phyloP scores from a whole-genome alignment of 1,284 basidiomycete species.

The Coriolopsis trogii region DNA sequence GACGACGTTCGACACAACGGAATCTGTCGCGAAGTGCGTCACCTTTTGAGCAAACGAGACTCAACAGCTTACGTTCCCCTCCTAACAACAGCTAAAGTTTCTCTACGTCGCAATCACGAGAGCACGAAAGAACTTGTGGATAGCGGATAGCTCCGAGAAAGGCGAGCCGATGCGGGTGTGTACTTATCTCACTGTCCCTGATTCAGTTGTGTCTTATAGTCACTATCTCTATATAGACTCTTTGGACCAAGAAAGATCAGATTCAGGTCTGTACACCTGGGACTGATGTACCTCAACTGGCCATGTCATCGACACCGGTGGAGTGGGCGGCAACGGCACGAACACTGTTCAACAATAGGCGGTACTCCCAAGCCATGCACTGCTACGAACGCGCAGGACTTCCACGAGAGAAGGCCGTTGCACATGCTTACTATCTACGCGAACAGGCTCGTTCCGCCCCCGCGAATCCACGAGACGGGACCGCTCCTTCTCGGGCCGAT shows the following conservation, averaged over 20 bases:
- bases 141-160: conserved; percentile 60
- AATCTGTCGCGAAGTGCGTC: conserved; percentile 59
- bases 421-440: conserved; percentile 48
- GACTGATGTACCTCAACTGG: conserved; percentile 49
- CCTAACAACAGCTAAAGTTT: conserved; percentile 68
- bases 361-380: conserved; percentile 62
- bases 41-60: not conserved
- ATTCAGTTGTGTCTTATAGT: no score
- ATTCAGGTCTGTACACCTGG: conserved; percentile 47
- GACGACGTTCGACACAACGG: conserved; percentile 55
- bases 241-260: conserved; percentile 49
- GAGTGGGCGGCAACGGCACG: conserved; percentile 61
- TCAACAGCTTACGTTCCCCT: no score
- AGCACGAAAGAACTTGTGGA: conserved; percentile 69
- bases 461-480: conserved; percentile 36
- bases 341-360: conserved; percentile 55
- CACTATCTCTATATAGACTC: conserved; percentile 40
- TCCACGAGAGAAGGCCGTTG: conserved; percentile 47
- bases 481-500: conserved; percentile 29
- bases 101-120: conserved; percentile 74
- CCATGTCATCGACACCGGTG: conserved; percentile 46
- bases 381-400: conserved; percentile 61
- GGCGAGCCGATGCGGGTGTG: conserved; percentile 63
- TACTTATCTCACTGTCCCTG: no score
- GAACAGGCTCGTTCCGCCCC: conserved; percentile 39